Evolutionary conservation across 1,139 yeast genomes (phyloP).

Genomic region (Zygosaccharomyces sapae): DNA sequence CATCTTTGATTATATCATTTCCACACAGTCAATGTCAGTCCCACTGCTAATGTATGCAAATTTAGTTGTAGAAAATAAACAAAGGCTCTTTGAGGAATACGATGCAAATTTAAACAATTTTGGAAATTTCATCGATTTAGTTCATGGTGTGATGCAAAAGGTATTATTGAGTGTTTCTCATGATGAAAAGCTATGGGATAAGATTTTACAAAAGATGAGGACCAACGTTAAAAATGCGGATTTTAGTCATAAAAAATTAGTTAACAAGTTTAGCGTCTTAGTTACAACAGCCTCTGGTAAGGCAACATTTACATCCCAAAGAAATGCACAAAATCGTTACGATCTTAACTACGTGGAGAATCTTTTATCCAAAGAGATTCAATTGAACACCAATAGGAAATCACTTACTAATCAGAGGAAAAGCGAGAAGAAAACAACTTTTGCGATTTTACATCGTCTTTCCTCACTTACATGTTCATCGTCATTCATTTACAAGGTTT

Average conservation of each 20-base stretch:
- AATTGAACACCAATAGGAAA: constrained; percentile 14
- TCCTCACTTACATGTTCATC: constrained; percentile 10
- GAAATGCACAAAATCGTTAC: constrained; percentile 2
- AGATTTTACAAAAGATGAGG: constrained; percentile 19
- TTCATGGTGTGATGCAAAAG: constrained; percentile 32
- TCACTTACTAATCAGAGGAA: constrained; percentile 5
- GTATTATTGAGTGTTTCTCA: constrained; percentile 16
- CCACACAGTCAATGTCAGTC: constrained; percentile 29
- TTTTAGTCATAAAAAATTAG: constrained; percentile 6
- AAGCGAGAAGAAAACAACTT: constrained; percentile 4
- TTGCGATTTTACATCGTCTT: constrained; percentile 8
- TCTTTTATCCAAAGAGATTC: constrained; percentile 20
- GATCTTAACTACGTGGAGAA: constrained; percentile 12
- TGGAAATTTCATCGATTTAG: constrained; percentile 29
- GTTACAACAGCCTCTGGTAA: constrained; percentile 23
- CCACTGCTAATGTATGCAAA: constrained; percentile 30
- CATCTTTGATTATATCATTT: constrained; percentile 31
- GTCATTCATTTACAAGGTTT: constrained; percentile 13
- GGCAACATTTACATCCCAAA: not conserved
- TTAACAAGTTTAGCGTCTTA: constrained; percentile 30
- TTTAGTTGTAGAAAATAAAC: constrained; percentile 22
- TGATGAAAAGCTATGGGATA: constrained; percentile 21
- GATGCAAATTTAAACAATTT: constrained; percentile 24
- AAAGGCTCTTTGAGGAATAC: constrained; percentile 20
- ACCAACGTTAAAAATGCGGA: constrained; percentile 1